These are phyloP conservation scores for Lentinus tigrinus DNA, from an alignment of 768 basidiomycete species.

Conservation along the genomic window DNA sequence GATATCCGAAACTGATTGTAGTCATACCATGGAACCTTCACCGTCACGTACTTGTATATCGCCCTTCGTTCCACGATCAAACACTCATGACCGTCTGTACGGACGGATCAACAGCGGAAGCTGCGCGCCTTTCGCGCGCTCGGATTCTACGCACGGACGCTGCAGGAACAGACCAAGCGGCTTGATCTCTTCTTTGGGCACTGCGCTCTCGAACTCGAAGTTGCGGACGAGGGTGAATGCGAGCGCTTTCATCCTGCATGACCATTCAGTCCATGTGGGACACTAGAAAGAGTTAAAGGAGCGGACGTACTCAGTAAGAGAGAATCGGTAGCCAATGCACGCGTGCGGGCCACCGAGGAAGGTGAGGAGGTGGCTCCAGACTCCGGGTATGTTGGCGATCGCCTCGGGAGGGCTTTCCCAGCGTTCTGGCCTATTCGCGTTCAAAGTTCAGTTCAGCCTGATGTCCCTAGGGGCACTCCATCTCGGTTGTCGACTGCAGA, in stretches of 20 bases:
- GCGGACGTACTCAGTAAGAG: slow-evolving; percentile 54
- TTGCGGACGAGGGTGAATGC: slow-evolving; percentile 30
- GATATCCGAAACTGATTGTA: no score
- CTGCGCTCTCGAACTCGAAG: slow-evolving; percentile 31
- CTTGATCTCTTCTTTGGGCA: slow-evolving; percentile 23
- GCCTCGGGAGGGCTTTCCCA: slow-evolving; percentile 52
- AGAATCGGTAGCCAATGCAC: slow-evolving; percentile 68
- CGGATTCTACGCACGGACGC: slow-evolving; percentile 17
- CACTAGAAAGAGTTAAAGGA: no score
- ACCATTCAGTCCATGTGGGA: no score
- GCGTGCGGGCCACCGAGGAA: slow-evolving; percentile 66
- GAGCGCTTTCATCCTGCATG: slow-evolving; percentile 30
- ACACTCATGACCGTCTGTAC: neutral
- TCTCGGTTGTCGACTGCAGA: neutral
- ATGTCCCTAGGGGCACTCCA: neutral
- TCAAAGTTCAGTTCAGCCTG: neutral
- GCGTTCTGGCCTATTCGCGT: slow-evolving; percentile 53
- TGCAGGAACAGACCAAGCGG: slow-evolving; percentile 18
- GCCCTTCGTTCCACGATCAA: no score
- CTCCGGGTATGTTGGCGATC: slow-evolving; percentile 48
- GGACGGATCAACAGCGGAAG: slow-evolving; percentile 22
- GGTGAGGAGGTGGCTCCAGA: slow-evolving; percentile 57
- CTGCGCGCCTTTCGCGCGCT: slow-evolving; percentile 16
- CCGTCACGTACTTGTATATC: no score
- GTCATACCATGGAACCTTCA: no score